Percentiles rank a stretch among this genome's conserved stretches.
Evolutionary conservation across 768 basidiomycete genomes (phyloP).

Genomic region (Dendrothele bispora): DNA sequence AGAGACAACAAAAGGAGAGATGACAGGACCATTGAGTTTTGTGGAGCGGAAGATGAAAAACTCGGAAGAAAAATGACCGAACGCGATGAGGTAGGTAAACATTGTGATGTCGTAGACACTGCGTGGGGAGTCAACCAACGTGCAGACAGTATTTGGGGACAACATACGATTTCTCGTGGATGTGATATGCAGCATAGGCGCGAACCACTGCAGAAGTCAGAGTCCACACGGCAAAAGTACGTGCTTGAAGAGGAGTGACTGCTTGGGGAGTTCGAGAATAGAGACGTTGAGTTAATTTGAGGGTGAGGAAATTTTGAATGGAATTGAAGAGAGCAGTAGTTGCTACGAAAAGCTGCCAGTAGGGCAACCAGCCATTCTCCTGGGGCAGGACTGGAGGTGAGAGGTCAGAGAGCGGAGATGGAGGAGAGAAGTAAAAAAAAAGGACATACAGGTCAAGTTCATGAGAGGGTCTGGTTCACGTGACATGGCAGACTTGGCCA

Average conservation of each 20-base stretch:
- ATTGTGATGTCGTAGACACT: constrained; percentile 91
- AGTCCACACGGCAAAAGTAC: constrained; percentile 93
- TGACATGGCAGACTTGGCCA: too few species aligned
- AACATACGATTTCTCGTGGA: constrained; percentile 75
- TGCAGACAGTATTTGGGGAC: constrained; percentile 8
- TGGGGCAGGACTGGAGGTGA: constrained; percentile 60
- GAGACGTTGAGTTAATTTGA: constrained; percentile 74
- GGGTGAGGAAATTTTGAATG: constrained; percentile 76
- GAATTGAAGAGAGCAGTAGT: constrained; percentile 83
- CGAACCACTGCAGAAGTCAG: constrained; percentile 82
- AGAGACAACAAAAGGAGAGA: constrained; percentile 82
- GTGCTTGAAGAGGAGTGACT: constrained; percentile 87
- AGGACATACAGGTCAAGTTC: not conserved
- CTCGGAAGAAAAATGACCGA: constrained; percentile 88
- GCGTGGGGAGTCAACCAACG: constrained; percentile 9
- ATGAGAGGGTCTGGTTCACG: too few species aligned
- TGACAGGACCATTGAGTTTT: constrained; percentile 53
- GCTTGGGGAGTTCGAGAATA: constrained; percentile 52
- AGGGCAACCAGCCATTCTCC: constrained; percentile 70
- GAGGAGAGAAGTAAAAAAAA: constrained; percentile 4
- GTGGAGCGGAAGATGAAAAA: constrained; percentile 79
- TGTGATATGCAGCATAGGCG: constrained; percentile 86
- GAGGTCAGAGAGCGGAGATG: not conserved
- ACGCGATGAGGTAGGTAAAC: constrained; percentile 86
- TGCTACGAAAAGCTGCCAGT: constrained; percentile 87